Evolutionary conservation across 139 green algal species (phyloP).

Genomic region (Pleodorina starrii): DNA sequence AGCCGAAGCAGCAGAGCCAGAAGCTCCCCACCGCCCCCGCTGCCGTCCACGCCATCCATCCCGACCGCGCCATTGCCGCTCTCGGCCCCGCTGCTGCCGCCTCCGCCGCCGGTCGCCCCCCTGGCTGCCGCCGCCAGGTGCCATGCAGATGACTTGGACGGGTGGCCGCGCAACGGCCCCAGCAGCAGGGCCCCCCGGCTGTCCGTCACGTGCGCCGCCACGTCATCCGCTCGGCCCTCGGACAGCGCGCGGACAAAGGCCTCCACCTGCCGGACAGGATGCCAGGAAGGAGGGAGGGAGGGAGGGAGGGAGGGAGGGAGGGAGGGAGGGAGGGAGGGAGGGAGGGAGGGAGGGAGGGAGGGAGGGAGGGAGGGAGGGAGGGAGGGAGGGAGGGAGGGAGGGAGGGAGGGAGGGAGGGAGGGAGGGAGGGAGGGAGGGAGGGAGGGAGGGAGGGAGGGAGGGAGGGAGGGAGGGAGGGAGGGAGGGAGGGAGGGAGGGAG

Average conservation of each 20-base stretch:
- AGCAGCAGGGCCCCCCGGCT: conserved; percentile 3
- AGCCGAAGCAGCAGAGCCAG: conserved; percentile 21
- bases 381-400: too few relatives aligned
- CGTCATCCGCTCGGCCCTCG: neutral
- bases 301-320: neutral
- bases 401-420: too few relatives aligned
- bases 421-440: too few relatives aligned
- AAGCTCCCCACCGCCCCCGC: neutral
- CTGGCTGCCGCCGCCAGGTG: neutral
- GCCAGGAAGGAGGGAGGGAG: neutral
- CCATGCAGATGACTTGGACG: conserved; percentile 14
- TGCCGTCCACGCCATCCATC: too few relatives aligned
- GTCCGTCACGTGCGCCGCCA: neutral
- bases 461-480: too few relatives aligned
- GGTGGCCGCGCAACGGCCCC: neutral
- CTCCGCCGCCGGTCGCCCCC: neutral
- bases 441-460: too few relatives aligned
- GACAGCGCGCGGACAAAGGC: neutral
- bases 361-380: too few relatives aligned
- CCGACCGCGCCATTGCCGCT: neutral
- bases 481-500: too few relatives aligned
- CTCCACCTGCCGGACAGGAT: neutral
- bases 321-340: neutral
- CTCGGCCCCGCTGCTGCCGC: neutral
- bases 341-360: too few relatives aligned